phyloP scores from a whole-genome alignment of 139 green algal species.

The Coelastrella sp. region DNA sequence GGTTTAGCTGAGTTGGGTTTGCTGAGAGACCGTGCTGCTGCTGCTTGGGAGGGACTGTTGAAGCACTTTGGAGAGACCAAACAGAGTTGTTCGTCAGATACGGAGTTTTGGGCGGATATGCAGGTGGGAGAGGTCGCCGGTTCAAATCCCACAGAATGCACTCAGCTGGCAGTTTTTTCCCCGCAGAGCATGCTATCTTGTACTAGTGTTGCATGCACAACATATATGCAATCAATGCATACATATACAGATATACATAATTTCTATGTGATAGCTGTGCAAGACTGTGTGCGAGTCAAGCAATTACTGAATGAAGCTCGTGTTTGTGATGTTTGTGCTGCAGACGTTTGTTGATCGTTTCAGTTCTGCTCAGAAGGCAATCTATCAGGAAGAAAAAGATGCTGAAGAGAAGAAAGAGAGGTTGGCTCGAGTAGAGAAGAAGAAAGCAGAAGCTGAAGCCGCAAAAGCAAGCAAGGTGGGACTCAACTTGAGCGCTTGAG shows the following conservation, averaged over 20 bases:
- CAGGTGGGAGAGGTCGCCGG: too few relatives aligned
- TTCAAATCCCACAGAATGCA: too few relatives aligned
- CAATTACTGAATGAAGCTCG: not conserved
- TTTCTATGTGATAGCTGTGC: not conserved
- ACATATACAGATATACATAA: too few relatives aligned
- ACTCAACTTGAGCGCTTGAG: too few relatives aligned
- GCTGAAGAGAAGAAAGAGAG: constrained; percentile 34
- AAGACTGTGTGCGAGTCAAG: not conserved
- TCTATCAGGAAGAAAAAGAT: constrained; percentile 41
- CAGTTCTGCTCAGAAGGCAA: constrained; percentile 29
- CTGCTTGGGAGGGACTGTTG: constrained; percentile 32
- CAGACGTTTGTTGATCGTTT: constrained; percentile 51
- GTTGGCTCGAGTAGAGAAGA: constrained; percentile 6
- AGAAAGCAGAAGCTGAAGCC: constrained; percentile 29
- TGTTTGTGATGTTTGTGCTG: not conserved
- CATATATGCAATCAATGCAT: too few relatives aligned
- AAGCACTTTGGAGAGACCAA: constrained; percentile 36
- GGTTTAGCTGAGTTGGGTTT: constrained; percentile 14
- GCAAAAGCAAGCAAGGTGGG: not conserved
- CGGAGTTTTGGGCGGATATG: constrained; percentile 49
- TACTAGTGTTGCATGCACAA: too few relatives aligned
- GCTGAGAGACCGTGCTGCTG: constrained; percentile 21
- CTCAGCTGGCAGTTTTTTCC: not conserved
- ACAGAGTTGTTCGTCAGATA: not conserved
- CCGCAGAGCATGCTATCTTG: not conserved